Conservation (phyloP, 1,139 yeast genomes). For the Hansenula sp. region DNA sequence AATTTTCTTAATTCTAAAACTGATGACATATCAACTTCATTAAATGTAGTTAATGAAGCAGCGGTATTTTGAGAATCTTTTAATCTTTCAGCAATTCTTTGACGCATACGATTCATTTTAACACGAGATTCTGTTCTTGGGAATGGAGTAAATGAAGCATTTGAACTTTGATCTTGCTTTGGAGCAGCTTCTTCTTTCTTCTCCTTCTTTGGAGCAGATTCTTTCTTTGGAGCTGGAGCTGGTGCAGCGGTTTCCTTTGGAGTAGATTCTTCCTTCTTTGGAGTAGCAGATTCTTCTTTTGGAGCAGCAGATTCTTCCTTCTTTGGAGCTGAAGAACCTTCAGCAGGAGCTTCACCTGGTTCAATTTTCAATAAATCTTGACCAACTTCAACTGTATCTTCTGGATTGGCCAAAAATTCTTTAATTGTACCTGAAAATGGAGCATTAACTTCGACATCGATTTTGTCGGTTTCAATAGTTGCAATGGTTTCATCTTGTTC, state of each 20-base stretch:
- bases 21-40: slow-evolving; percentile 7
- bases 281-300: slow-evolving; percentile 20
- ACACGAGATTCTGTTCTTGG: slow-evolving; percentile 88
- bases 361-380: slow-evolving; percentile 89
- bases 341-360: slow-evolving; percentile 82
- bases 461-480: slow-evolving; percentile 97
- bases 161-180: too few relatives aligned
- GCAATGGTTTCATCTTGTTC: slow-evolving; percentile 89
- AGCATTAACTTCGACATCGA: slow-evolving; percentile 94
- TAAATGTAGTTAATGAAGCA: slow-evolving; percentile 49
- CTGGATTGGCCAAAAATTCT: slow-evolving; percentile 78
- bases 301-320: slow-evolving; percentile 19
- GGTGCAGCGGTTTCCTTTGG: slow-evolving; percentile 20
- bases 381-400: slow-evolving; percentile 95
- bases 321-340: slow-evolving; percentile 41
- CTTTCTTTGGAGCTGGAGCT: slow-evolving; percentile 18
- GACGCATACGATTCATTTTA: slow-evolving; percentile 99
- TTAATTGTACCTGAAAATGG: slow-evolving; percentile 90
- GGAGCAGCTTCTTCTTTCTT: too few relatives aligned
- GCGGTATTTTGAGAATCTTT: slow-evolving; percentile 99
- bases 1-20: slow-evolving; percentile 87
- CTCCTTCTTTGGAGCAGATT: slow-evolving; percentile 24
- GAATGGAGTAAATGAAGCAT: slow-evolving; percentile 54
- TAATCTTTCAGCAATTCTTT: slow-evolving; percentile 98
- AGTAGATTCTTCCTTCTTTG: slow-evolving; percentile 23